Evolutionary conservation across 148 eudicot genomes (phyloP), one percentile per base, ranked within the genome.

Genomic region (Silene conica): DNA sequence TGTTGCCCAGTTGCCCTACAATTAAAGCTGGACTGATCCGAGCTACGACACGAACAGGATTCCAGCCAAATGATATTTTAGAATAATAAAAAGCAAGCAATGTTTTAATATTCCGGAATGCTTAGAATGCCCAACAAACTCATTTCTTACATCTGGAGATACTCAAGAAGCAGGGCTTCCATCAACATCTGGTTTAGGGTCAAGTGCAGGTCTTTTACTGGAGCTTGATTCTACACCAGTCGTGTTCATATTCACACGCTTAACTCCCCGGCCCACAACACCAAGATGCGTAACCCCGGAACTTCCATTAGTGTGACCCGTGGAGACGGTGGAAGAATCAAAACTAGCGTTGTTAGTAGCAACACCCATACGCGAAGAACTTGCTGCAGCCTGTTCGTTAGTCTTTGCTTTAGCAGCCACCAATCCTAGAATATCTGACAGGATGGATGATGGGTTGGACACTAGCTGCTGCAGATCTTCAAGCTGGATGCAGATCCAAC

Each of bases 211-310:
- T 77, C 78, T 90, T 63, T 92, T 95, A 12, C 79, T 64, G 21
- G 90, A 75, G 72, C 76, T 78, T 58, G 90, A 81, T 20, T 87
- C 90, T 16, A 78, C 59, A 69, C 67, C 48, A 20, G 43, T 61
- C 3, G 92, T 74, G 82, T 69, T 85, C 85, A 88, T 81, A 14
- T 54, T 55, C 46, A 92, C 93, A 58, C 97, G 87, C 87, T 91
- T 92, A 5, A 94, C 90, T 63, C 96, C 98, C 80, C 97, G 83
- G 55, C 98, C 97, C 41, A 94, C 98, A 16, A 92, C 92, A 16
- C 98, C 97, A 71, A 94, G 87, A 85, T 94, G 83, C 20, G 92
- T 94, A 50, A 91, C 89, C 59, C 80, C 89, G 46, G 87, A 52
- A 61, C 86, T 75, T n/a, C 90, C 92, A 76, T 85, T 91, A 23